Evolutionary conservation across 1,284 basidiomycete species (phyloP).

Genomic region (Pseudozyma flocculosa): DNA sequence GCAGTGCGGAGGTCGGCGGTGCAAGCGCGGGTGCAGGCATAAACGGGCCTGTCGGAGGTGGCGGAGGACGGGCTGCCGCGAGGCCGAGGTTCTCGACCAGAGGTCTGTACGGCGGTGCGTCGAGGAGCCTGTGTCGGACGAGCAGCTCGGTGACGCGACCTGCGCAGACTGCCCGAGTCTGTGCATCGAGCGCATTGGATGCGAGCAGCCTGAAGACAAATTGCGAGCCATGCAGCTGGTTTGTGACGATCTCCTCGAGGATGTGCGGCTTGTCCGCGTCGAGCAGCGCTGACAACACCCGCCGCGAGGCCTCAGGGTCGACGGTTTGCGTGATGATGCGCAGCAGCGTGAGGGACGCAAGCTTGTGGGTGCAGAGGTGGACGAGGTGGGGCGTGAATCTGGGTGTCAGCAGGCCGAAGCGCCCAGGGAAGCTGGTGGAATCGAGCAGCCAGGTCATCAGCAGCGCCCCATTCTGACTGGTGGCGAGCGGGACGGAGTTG

Average conservation of each 20-base stretch:
- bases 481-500: slow-evolving; percentile 95
- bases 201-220: slow-evolving; percentile 91
- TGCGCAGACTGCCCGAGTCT: slow-evolving; percentile 70
- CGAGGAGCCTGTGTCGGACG: slow-evolving; percentile 39
- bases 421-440: slow-evolving; percentile 84
- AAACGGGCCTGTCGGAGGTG: not conserved
- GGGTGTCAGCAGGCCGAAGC: slow-evolving; percentile 87
- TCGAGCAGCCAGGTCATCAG: slow-evolving; percentile 96
- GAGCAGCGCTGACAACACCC: slow-evolving; percentile 56
- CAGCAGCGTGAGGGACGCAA: slow-evolving; percentile 89
- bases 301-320: slow-evolving; percentile 53
- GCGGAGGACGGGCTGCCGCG: not conserved
- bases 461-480: slow-evolving; percentile 93
- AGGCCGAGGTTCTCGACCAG: slow-evolving; percentile 91
- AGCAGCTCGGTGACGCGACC: slow-evolving; percentile 61
- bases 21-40: not conserved
- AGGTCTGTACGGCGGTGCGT: slow-evolving; percentile 71
- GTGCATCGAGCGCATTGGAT: slow-evolving; percentile 63
- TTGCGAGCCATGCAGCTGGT: slow-evolving; percentile 74
- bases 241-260: slow-evolving; percentile 80
- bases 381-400: slow-evolving; percentile 93
- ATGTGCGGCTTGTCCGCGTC: slow-evolving; percentile 74
- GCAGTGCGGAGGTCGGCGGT: not conserved
- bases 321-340: slow-evolving; percentile 62
- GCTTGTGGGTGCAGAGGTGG: slow-evolving; percentile 95